A percentile compares a stretch with the other conserved stretches of the same genome.
Conservation (phyloP, 805 yeast genomes). For the Ogataea nakhonphanomensis region DNA sequence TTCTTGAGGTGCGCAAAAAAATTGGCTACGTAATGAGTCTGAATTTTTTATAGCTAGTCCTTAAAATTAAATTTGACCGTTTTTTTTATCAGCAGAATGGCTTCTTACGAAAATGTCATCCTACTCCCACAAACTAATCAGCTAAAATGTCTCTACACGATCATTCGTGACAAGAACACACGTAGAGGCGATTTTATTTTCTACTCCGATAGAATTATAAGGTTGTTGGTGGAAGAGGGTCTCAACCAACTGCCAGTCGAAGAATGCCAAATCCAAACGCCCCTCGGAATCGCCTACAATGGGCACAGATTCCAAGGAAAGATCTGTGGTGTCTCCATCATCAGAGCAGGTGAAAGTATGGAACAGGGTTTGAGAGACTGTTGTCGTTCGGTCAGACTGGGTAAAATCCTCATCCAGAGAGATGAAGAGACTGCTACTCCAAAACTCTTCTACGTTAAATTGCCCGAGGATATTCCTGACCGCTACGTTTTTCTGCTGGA, state of each 20-base stretch:
- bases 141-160: constrained; percentile 68
- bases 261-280: constrained; percentile 63
- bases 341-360: constrained; percentile 99
- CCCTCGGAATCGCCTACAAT: constrained; percentile 63
- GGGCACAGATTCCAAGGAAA: constrained; percentile 87
- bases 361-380: constrained; percentile 98
- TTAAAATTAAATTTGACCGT: neutral
- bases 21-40: constrained; percentile 29
- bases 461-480: constrained; percentile 87
- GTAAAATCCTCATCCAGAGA: constrained; percentile 94
- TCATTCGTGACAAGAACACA: constrained; percentile 80
- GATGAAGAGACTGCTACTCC: constrained; percentile 97
- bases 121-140: constrained; percentile 88
- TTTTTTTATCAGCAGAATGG: constrained; percentile 9
- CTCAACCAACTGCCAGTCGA: constrained; percentile 91
- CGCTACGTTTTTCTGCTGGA: constrained; percentile 89
- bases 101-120: constrained; percentile 49
- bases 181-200: constrained; percentile 90
- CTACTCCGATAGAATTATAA: constrained; percentile 90
- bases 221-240: constrained; percentile 93
- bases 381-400: constrained; percentile 93
- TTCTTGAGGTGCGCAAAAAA: constrained; percentile 22
- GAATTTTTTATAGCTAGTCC: constrained; percentile 21
- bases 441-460: constrained; percentile 85
- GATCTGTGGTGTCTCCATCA: constrained; percentile 97